Percentiles rank a stretch among this genome's conserved stretches.
Evolutionary conservation across 257 asterid species (phyloP).

Genomic region (Penstemon davidsonii): DNA sequence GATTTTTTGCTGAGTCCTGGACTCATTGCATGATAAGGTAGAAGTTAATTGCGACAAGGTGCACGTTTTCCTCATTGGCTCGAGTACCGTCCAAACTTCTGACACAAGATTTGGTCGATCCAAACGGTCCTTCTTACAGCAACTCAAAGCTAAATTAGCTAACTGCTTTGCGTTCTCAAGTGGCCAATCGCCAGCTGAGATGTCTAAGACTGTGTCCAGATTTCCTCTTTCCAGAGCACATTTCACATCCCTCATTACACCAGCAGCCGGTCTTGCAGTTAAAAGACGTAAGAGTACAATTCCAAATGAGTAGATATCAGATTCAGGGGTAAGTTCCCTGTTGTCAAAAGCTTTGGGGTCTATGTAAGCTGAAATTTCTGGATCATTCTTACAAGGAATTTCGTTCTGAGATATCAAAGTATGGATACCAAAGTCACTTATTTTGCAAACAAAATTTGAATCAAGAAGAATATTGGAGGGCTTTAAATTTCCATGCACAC

Average conservation of each 20-base stretch:
- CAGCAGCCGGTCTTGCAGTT: conserved; percentile 61
- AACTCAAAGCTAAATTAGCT: conserved; percentile 64
- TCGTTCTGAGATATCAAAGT: conserved; percentile 43
- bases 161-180: conserved; percentile 44
- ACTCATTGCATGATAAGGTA: conserved; percentile 33
- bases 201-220: conserved; percentile 53
- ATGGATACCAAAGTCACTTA: conserved; percentile 62
- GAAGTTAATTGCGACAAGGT: conserved; percentile 27
- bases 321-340: conserved; percentile 56
- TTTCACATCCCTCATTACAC: conserved; percentile 60
- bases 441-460: conserved; percentile 58
- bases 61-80: conserved; percentile 57
- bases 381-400: conserved; percentile 32
- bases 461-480: conserved; percentile 71
- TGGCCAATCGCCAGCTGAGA: conserved; percentile 94
- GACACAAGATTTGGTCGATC: conserved; percentile 65
- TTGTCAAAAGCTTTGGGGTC: conserved; percentile 54
- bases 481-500: conserved; percentile 72
- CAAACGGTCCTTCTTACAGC: conserved; percentile 52
- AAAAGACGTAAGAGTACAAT: conserved; percentile 59
- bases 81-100: conserved; percentile 56
- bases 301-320: conserved; percentile 85
- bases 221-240: conserved; percentile 69
- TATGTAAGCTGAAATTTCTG: conserved; percentile 44
- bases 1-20: conserved; percentile 49